Evolutionary conservation across 2,329 filamentous ascomycete genomes (phyloP).

Genomic region (Colletotrichum sp.): DNA sequence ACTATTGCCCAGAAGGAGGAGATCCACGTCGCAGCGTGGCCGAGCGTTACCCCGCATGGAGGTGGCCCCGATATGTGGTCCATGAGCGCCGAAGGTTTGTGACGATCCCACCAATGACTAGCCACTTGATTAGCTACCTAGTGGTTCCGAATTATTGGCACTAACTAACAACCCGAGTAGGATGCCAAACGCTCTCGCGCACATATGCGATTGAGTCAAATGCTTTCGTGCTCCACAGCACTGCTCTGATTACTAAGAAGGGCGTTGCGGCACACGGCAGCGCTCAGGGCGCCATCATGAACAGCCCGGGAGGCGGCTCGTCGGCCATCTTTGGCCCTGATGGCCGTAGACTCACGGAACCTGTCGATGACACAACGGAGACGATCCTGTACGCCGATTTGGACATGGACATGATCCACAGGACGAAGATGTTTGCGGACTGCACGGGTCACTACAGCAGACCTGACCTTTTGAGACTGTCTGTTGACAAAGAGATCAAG

Average conservation of each 20-base stretch:
- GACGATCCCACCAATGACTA: not conserved
- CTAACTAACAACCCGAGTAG: conserved; percentile 30
- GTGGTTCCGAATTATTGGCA: not conserved
- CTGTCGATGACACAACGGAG: conserved; percentile 43
- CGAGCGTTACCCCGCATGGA: conserved; percentile 15
- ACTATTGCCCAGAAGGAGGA: conserved; percentile 30
- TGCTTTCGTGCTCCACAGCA: conserved; percentile 43
- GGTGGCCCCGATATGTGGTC: conserved; percentile 10
- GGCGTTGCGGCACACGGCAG: conserved; percentile 42
- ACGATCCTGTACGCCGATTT: conserved; percentile 56
- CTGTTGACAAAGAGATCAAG: not conserved
- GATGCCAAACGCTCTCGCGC: conserved; percentile 34
- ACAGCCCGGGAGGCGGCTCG: conserved; percentile 47
- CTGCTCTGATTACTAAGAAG: conserved; percentile 43
- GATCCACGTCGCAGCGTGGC: conserved; percentile 33
- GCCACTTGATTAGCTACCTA: not conserved
- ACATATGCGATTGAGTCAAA: conserved; percentile 47
- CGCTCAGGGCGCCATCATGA: conserved; percentile 38
- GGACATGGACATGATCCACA: conserved; percentile 47
- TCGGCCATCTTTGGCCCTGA: conserved; percentile 57
- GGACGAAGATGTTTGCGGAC: conserved; percentile 42
- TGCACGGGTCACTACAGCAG: conserved; percentile 40
- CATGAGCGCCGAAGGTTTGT: conserved; percentile 16
- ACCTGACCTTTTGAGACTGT: conserved; percentile 42
- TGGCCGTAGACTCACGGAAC: conserved; percentile 47